Evolutionary conservation across 2,329 filamentous ascomycete genomes (phyloP).

Genomic region (Pochonia chlamydosporia): DNA sequence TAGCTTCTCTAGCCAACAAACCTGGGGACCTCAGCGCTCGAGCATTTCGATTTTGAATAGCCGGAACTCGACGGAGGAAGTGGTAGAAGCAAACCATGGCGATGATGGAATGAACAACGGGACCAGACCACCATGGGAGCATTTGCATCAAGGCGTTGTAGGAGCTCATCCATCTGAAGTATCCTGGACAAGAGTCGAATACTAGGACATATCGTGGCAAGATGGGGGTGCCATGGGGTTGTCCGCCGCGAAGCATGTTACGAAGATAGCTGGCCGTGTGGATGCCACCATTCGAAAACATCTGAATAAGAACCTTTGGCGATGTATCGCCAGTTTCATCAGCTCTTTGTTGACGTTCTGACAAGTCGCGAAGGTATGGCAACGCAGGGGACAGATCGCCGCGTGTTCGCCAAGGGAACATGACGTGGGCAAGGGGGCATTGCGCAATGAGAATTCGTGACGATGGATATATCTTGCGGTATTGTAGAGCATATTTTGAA

Average conservation of each 20-base stretch:
- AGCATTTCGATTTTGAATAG: conserved; percentile 27
- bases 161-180: conserved; percentile 31
- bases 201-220: conserved; percentile 38
- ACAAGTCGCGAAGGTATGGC: conserved; percentile 28
- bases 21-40: conserved; percentile 29
- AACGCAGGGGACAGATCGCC: conserved; percentile 33
- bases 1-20: conserved; percentile 30
- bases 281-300: conserved; percentile 49
- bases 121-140: conserved; percentile 26
- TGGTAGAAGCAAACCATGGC: conserved; percentile 24
- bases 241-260: conserved; percentile 13
- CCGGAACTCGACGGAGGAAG: conserved; percentile 21
- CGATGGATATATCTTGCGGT: conserved; percentile 38
- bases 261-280: conserved; percentile 32
- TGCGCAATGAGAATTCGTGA: conserved; percentile 42
- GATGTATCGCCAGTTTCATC: conserved; percentile 12
- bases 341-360: conserved; percentile 14
- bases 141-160: conserved; percentile 33
- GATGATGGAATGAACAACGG: conserved; percentile 29
- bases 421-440: conserved; percentile 30
- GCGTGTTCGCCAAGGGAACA: conserved; percentile 25
- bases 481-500: conserved; percentile 42
- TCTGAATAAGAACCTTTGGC: conserved; percentile 37
- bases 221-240: conserved; percentile 9
- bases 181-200: conserved; percentile 44